These are phyloP conservation scores for Byssoonygena ceratinophila DNA, from an alignment of 2,329 filamentous ascomycete species.

Conservation along the genomic window DNA sequence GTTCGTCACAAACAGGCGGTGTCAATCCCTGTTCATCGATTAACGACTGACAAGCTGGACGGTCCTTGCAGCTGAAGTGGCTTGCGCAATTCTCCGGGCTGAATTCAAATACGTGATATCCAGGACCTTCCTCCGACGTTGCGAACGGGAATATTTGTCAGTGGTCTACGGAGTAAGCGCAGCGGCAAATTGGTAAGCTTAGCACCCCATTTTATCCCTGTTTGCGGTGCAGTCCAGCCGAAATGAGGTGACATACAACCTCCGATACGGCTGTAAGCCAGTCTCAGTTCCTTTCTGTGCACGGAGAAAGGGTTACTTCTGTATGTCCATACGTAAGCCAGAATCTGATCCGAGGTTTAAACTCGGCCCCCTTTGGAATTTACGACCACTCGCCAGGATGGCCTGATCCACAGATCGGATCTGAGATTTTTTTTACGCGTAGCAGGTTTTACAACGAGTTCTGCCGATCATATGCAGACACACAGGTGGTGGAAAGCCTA, in stretches of 20 bases:
- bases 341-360: not conserved
- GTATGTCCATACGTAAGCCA: not conserved
- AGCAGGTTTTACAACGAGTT: not conserved
- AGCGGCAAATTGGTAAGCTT: not conserved
- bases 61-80: slow-evolving; percentile 2
- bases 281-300: not conserved
- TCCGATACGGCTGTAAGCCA: not conserved
- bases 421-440: not conserved
- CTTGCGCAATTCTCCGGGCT: slow-evolving; percentile 3
- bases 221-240: not conserved
- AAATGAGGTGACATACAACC: too few relatives aligned
- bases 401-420: not conserved
- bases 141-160: not conserved
- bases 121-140: not conserved
- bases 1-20: not conserved
- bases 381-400: not conserved
- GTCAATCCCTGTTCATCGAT: not conserved
- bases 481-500: not conserved
- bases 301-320: not conserved
- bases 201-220: not conserved
- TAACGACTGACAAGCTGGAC: not conserved
- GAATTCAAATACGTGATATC: not conserved
- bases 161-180: not conserved
- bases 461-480: not conserved
- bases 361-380: not conserved